Conservation (phyloP, 164 flowering plant species). For the Protea cynaroides region DNA sequence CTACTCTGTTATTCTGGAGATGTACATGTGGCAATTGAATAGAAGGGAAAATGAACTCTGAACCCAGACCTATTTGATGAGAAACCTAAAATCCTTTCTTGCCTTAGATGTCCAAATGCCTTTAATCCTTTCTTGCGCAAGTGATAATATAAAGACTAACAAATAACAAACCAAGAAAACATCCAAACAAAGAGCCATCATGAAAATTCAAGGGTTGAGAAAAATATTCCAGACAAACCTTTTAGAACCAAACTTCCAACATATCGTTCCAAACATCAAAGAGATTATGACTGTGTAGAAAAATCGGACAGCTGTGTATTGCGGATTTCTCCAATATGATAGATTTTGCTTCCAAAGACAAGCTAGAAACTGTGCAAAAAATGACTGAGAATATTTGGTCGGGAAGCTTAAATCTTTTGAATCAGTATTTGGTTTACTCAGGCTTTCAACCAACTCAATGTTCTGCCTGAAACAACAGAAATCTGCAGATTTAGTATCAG, state of each 20-base stretch:
- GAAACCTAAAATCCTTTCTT: too few species aligned
- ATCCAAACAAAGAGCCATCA: background rate
- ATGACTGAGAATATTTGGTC: conserved; percentile 67
- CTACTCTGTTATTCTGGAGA: too few species aligned
- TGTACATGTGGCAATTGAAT: too few species aligned
- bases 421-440: conserved; percentile 54
- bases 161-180: background rate
- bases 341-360: conserved; percentile 96
- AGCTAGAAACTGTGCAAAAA: conserved; percentile 61
- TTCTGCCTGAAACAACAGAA: conserved; percentile 51
- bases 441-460: conserved; percentile 62
- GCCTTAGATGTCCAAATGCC: too few species aligned
- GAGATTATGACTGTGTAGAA: conserved; percentile 92
- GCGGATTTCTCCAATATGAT: conserved; percentile 97
- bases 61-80: too few species aligned
- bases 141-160: background rate
- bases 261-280: conserved; percentile 91
- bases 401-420: conserved; percentile 72
- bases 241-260: conserved; percentile 90
- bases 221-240: conserved; percentile 37
- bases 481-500: background rate
- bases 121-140: too few species aligned
- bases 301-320: conserved; percentile 91
- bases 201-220: background rate
- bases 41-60: too few species aligned